Evolutionary conservation across 2,329 filamentous ascomycete species (phyloP).

Genomic region (Coniella vitis): DNA sequence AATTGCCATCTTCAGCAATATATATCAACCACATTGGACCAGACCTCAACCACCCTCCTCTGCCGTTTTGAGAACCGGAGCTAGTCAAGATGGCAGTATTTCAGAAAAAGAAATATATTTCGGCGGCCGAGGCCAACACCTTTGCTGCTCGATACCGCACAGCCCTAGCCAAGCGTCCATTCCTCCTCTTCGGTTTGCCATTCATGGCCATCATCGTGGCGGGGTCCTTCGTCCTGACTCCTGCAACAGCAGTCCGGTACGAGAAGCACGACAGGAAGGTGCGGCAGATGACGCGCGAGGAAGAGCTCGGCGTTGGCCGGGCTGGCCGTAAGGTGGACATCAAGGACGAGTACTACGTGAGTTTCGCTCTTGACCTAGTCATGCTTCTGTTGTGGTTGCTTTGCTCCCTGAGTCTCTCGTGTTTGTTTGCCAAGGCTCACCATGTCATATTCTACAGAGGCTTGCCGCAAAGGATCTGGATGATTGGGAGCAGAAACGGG

Average conservation of each 20-base stretch:
- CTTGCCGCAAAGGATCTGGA: conserved; percentile 86
- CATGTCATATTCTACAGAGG: conserved; percentile 42
- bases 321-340: conserved; percentile 66
- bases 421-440: neutral
- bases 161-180: conserved; percentile 71
- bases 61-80: neutral
- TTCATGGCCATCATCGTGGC: conserved; percentile 87
- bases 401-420: too few species aligned
- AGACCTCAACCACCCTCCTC: neutral
- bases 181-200: conserved; percentile 86
- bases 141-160: conserved; percentile 73
- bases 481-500: conserved; percentile 93
- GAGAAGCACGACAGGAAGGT: conserved; percentile 90
- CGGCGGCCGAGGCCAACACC: conserved; percentile 57
- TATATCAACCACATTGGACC: neutral
- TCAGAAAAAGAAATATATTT: conserved; percentile 63
- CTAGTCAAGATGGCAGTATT: conserved; percentile 53
- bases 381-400: neutral
- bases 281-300: conserved; percentile 74
- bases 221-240: conserved; percentile 89
- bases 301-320: conserved; percentile 76
- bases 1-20: neutral
- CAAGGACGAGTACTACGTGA: conserved; percentile 80
- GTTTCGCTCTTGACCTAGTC: conserved; percentile 25
- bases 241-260: conserved; percentile 87